These are phyloP conservation scores for Tolypocladium inflatum DNA, from an alignment of 2,329 filamentous ascomycete genomes.

Conservation along the genomic window DNA sequence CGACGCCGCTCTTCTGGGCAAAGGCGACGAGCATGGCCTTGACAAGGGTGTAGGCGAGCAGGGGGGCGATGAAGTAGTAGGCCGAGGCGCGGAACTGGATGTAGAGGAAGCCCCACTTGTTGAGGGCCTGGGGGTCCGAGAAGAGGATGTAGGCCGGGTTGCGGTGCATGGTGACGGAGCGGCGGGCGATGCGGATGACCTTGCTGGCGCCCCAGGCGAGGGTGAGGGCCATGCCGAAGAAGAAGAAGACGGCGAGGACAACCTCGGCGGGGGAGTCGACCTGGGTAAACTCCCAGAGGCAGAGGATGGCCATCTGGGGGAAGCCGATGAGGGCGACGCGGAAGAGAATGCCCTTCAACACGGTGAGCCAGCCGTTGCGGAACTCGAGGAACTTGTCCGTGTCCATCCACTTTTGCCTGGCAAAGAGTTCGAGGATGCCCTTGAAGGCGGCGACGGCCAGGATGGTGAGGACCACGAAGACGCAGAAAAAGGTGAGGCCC, in stretches of 20 bases:
- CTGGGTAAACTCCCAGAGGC: constrained; percentile 86
- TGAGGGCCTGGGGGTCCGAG: constrained; percentile 85
- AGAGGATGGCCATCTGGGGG: constrained; percentile 82
- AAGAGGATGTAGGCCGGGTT: constrained; percentile 96
- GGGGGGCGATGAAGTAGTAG: constrained; percentile 87
- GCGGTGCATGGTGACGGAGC: constrained; percentile 84
- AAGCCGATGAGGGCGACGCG: constrained; percentile 84
- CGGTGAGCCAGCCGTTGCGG: constrained; percentile 85
- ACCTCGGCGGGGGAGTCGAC: constrained; percentile 79
- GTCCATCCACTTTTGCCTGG: constrained; percentile 69
- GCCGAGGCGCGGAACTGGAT: constrained; percentile 93
- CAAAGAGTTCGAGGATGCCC: constrained; percentile 64
- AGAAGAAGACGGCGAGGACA: constrained; percentile 80
- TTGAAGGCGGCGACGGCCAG: constrained; percentile 72
- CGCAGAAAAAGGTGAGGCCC: constrained; percentile 76
- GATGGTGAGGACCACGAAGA: constrained; percentile 70
- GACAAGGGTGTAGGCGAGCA: constrained; percentile 68
- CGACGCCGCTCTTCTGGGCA: constrained; percentile 58
- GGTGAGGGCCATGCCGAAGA: constrained; percentile 68
- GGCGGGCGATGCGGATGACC: constrained; percentile 79
- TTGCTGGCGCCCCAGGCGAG: constrained; percentile 83
- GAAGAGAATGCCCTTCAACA: constrained; percentile 90
- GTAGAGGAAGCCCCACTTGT: constrained; percentile 98
- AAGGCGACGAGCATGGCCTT: constrained; percentile 87
- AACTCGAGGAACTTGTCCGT: constrained; percentile 84